Evolutionary conservation across 805 yeast species (phyloP), one percentile per base, ranked within the genome.

Genomic region (Spencermartinsiella europaea): DNA sequence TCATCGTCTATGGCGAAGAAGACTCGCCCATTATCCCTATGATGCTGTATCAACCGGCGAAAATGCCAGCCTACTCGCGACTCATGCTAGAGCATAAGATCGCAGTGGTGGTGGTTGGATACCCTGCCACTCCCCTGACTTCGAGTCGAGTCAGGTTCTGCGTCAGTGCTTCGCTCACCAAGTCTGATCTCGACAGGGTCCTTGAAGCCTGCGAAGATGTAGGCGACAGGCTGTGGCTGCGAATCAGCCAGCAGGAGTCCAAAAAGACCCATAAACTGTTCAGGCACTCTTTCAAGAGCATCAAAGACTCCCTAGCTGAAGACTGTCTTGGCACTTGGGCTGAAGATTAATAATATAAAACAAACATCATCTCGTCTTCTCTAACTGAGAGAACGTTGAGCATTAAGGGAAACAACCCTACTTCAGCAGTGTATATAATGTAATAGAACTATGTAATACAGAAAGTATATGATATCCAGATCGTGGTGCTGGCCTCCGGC

Each of bases 21-120:
- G 99, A 93, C 66, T 85, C 96, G 36, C 99, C 99, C 1, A 96
- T 93, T 44, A 80, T 93, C 49, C 99, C 99, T 28, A 66, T 91
- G 51, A 71, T 93, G 63, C 68, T 90, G 52, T 93, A 84, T 62
- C 79, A 87, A 44, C 99, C 99, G 20, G 81, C 95, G 22, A 91
- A 90, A 64, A 88, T 93, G 95, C 95, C 96, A 21, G 89, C 91
- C 0, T 79, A 89, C 52, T 83, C 96, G 39, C 77, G 96, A 64
- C 77, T 80, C 76, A 76, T 91, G 75, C 77, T 84, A 57, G 79
- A 77, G 53, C 73, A 79, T 66, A 85, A 85, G 44, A 82, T 93
- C 50, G 99, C 99, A 2, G 90, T 91, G 41, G 99, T 93, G 31
- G 83, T 91, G 53, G 98, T 91, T 38, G 96, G 98, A 33, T 93